Evolutionary conservation across 768 basidiomycete species (phyloP), one percentile per base, ranked within the genome.

Genomic region (Agaricus bisporus): DNA sequence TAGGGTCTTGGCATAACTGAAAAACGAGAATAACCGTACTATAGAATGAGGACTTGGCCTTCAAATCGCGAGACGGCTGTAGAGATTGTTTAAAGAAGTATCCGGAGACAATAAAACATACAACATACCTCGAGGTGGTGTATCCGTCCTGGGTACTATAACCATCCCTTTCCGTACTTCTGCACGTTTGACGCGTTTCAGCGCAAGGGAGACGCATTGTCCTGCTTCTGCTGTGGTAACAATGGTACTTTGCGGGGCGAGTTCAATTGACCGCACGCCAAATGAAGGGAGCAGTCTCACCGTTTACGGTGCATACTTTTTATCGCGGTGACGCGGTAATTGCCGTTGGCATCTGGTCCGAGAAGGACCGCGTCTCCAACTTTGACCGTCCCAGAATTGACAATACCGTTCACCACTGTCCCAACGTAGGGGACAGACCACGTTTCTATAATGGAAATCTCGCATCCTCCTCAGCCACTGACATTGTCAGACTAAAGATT

Each of bases 121-220:
- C 50, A 29, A 56, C 70, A 50, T 61, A 88, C 89, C 88, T 74
- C 79, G 80, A 4, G 94, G 94, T 25, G 82, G 86, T 6, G 70
- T 70, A 10, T 95, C 93, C 2, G 83, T 79, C 67, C 86, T 91
- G 53, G 83, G 82, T 0, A 94, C 85, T 41, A 98, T 72, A 2
- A 97, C 91, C 95, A 95, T 95, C 11, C 95, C 95, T 68, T 98
- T 98, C 55, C 95, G 75, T 8, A 98, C 83, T 18, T 84, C 81
- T 7, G 83, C 79, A 50, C 91, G 74, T 51, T 87, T 78, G 55
- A 97, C 85, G 42, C 91, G 80, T 73, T 98, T 99, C 26, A 99
- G 70, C 3, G 95, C 97, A 50, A 97, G 74, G 7, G 91, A 90
- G 17, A 99, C 94, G 47, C 90, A 91, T 70, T 99, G 97, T 2